Conservation (phyloP, 768 basidiomycete genomes). For the Tulasnella sp. region DNA sequence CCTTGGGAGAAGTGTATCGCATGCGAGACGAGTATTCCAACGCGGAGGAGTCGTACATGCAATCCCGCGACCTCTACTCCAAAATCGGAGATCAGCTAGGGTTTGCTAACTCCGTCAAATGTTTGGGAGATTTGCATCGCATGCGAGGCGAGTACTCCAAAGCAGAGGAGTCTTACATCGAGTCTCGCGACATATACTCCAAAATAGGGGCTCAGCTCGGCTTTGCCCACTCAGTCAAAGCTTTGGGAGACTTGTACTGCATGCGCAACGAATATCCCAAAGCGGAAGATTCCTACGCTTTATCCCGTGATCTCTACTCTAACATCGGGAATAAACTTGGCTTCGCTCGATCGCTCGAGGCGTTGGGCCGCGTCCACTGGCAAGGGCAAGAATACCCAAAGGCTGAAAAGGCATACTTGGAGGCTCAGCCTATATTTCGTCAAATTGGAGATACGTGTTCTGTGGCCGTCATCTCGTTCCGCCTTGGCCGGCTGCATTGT, state of each 20-base stretch:
- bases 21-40: not conserved
- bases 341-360: not conserved
- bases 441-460: not conserved
- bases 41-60: not conserved
- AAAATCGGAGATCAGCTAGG: not conserved
- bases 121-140: not conserved
- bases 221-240: not conserved
- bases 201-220: not conserved
- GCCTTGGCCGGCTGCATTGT: no score
- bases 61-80: not conserved
- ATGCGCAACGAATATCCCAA: not conserved
- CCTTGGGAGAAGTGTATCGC: not conserved
- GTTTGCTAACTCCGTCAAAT: not conserved
- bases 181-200: not conserved
- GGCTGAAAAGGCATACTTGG: not conserved
- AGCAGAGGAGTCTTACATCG: not conserved
- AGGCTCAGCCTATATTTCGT: not conserved
- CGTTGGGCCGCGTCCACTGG: not conserved
- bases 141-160: not conserved
- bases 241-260: not conserved
- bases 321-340: not conserved
- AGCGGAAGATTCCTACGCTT: not conserved
- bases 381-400: not conserved
- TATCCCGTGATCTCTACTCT: not conserved
- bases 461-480: no score